Evolutionary conservation across 768 basidiomycete genomes (phyloP).

Genomic region (Daedaleopsis nitida): DNA sequence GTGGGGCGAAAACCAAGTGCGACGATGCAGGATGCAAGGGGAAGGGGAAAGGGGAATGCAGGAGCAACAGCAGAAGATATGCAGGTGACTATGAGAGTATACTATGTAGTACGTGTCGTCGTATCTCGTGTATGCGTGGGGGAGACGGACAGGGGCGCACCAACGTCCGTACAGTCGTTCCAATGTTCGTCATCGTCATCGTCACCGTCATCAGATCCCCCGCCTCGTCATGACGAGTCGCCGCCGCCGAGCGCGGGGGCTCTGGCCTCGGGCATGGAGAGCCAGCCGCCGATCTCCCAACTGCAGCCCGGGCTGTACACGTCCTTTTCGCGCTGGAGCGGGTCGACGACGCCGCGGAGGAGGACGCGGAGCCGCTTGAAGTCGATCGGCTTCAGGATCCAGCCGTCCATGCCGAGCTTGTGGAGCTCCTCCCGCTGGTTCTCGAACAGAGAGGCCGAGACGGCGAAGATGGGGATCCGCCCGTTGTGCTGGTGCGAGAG

Average conservation of each 20-base stretch:
- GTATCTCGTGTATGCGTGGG: not conserved
- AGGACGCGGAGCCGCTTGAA: slow-evolving; percentile 65
- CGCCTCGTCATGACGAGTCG: not conserved
- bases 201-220: not conserved
- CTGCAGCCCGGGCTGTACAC: slow-evolving; percentile 52
- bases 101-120: not conserved
- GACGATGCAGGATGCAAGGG: not conserved
- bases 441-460: slow-evolving; percentile 72
- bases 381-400: slow-evolving; percentile 83
- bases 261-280: slow-evolving; percentile 27
- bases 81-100: not conserved
- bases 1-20: not conserved
- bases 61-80: no score
- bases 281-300: slow-evolving; percentile 70
- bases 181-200: not conserved
- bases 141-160: no score
- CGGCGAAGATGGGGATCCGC: slow-evolving; percentile 79
- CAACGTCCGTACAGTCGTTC: not conserved
- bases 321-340: slow-evolving; percentile 50
- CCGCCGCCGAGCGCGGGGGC: no score
- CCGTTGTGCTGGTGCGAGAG: slow-evolving; percentile 55
- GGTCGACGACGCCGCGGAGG: slow-evolving; percentile 60
- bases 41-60: not conserved
- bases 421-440: slow-evolving; percentile 55
- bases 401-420: slow-evolving; percentile 70